phyloP scores from a whole-genome alignment of 2,329 filamentous ascomycete species.

The Macrophomina phaseolina region DNA sequence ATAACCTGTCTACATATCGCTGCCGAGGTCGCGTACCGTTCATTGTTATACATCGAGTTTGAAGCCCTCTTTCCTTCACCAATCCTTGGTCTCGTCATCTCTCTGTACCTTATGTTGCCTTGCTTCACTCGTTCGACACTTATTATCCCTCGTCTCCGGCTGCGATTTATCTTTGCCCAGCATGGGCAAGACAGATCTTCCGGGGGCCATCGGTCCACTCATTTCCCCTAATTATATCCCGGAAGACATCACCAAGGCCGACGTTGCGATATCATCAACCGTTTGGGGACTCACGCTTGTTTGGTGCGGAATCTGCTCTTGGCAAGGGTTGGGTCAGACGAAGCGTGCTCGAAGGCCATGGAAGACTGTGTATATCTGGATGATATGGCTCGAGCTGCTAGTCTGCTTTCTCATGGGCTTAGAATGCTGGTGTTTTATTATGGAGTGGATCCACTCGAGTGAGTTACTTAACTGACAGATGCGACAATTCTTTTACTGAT shows the following conservation, averaged over 20 bases:
- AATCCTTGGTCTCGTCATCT: too few relatives aligned
- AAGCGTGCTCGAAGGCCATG: conserved; percentile 37
- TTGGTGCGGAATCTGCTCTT: conserved; percentile 39
- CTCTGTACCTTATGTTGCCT: too few relatives aligned
- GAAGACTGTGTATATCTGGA: conserved; percentile 52
- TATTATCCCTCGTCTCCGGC: too few relatives aligned
- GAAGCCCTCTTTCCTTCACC: too few relatives aligned
- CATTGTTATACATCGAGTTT: too few relatives aligned
- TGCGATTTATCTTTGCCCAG: too few relatives aligned
- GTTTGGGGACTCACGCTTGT: conserved; percentile 40
- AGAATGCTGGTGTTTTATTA: conserved; percentile 45
- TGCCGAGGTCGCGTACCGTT: too few relatives aligned
- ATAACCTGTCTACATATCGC: too few relatives aligned
- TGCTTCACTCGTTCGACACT: too few relatives aligned
- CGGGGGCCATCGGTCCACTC: conserved; percentile 33
- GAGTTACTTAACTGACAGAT: conserved; percentile 21
- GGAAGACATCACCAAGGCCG: conserved; percentile 37
- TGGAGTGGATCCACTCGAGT: conserved; percentile 43
- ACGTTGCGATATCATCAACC: conserved; percentile 40
- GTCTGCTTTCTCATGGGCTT: conserved; percentile 52
- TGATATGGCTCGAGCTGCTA: conserved; percentile 56
- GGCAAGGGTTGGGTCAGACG: conserved; percentile 39
- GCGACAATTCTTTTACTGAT: neutral
- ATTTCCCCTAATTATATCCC: conserved; percentile 34
- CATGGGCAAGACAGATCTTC: neutral